Percentiles rank a stretch among this genome's conserved stretches.
Conservation (phyloP, 202 grass and related monocot genomes). For the Sporobolus alterniflorus region DNA sequence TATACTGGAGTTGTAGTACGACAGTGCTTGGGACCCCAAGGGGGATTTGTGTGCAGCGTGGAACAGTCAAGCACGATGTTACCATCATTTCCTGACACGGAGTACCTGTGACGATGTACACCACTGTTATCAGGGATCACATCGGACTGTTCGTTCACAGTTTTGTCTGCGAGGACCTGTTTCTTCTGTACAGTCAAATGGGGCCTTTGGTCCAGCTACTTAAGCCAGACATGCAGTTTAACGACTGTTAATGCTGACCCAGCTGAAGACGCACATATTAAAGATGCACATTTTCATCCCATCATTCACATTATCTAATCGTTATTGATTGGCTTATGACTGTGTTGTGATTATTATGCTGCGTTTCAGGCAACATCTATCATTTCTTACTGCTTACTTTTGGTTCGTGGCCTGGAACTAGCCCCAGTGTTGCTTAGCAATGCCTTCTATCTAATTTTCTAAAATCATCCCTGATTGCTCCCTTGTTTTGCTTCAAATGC, state of each 20-base stretch:
- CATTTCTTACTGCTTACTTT: neutral
- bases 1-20: too few species aligned
- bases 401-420: neutral
- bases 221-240: neutral
- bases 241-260: neutral
- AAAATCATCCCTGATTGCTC: neutral
- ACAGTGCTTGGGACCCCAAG: slow-evolving; percentile 13
- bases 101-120: neutral
- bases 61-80: slow-evolving; percentile 20
- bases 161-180: neutral
- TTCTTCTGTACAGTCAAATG: neutral
- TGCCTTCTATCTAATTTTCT: neutral
- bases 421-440: neutral
- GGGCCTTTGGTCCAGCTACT: neutral
- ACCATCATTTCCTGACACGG: neutral
- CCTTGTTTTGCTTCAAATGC: neutral
- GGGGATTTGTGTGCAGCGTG: neutral
- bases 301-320: neutral
- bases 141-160: neutral
- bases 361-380: neutral
- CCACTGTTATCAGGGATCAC: slow-evolving; percentile 4
- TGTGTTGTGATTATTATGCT: neutral
- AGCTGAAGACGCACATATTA: neutral
- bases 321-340: neutral
- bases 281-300: neutral